Evolutionary conservation across 805 yeast species (phyloP).

Genomic region (Kuraishia borneana): DNA sequence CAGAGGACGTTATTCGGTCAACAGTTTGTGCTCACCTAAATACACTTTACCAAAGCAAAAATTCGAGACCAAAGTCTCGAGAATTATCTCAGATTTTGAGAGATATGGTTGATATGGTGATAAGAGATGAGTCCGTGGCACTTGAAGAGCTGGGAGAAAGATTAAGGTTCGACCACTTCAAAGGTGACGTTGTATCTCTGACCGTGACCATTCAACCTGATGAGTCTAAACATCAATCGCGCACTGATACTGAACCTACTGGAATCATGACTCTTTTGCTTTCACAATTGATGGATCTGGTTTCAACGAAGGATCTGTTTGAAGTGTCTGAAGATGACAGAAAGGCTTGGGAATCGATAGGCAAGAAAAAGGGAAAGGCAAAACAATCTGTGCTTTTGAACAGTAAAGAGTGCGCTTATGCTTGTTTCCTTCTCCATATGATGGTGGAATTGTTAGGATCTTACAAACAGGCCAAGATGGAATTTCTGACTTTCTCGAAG

Average conservation of each 20-base stretch:
- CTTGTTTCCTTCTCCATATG: constrained; percentile 55
- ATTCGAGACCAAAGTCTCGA: too few relatives aligned
- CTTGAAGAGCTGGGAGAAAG: too few relatives aligned
- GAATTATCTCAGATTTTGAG: too few relatives aligned
- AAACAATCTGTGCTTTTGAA: constrained; percentile 18
- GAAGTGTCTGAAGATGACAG: neutral
- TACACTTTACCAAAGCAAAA: constrained; percentile 25
- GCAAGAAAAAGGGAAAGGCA: constrained; percentile 16
- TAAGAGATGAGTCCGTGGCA: too few relatives aligned
- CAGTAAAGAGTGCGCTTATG: constrained; percentile 52
- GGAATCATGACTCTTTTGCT: constrained; percentile 58
- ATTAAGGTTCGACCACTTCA: too few relatives aligned
- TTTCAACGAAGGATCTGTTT: constrained; percentile 4
- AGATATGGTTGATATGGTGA: too few relatives aligned
- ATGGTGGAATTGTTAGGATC: constrained; percentile 66
- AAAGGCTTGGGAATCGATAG: constrained; percentile 6
- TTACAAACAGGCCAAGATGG: constrained; percentile 72
- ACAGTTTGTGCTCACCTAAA: constrained; percentile 42
- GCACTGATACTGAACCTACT: constrained; percentile 10
- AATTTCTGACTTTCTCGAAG: constrained; percentile 69
- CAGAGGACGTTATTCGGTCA: constrained; percentile 32
- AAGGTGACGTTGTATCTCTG: too few relatives aligned
- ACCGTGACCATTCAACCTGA: too few relatives aligned
- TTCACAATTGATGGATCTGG: constrained; percentile 48
- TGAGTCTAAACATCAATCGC: too few relatives aligned